phyloP scores from a whole-genome alignment of 176 grass and related monocot genomes.

The Raddia guianensis region DNA sequence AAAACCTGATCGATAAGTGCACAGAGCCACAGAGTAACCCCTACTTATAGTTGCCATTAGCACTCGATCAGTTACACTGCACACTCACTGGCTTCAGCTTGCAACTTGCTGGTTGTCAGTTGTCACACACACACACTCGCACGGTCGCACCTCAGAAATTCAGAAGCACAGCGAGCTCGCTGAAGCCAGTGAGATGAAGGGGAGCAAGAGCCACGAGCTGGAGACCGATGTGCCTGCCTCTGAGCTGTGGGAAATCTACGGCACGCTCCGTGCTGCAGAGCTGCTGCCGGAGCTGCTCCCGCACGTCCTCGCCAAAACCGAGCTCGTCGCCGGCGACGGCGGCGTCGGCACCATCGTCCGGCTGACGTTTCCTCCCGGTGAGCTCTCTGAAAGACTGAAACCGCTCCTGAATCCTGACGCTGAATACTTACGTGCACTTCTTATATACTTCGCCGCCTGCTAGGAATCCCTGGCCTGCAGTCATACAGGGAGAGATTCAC shows the following conservation, averaged over 20 bases:
- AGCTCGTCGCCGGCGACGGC: slow-evolving; percentile 37
- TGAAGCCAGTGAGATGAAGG: slow-evolving; percentile 11
- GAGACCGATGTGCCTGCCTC: slow-evolving; percentile 24
- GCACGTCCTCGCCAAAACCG: slow-evolving; percentile 15
- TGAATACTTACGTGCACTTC: not conserved
- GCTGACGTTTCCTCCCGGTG: slow-evolving; percentile 46
- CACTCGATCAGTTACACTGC: too few species aligned
- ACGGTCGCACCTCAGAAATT: not conserved
- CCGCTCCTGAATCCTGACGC: not conserved
- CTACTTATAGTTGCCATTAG: too few species aligned
- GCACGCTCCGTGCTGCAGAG: slow-evolving; percentile 34
- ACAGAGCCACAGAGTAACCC: too few species aligned
- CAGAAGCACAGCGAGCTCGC: too few species aligned
- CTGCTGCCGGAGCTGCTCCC: slow-evolving; percentile 23
- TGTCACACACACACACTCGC: not conserved
- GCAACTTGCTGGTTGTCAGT: too few species aligned
- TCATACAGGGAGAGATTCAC: slow-evolving; percentile 32
- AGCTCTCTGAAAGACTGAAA: not conserved
- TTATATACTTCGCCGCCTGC: not conserved
- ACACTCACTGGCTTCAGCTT: too few species aligned
- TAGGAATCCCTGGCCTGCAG: slow-evolving; percentile 30
- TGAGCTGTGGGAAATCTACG: slow-evolving; percentile 36
- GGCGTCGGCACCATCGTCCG: slow-evolving; percentile 39
- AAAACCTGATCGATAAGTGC: too few species aligned
- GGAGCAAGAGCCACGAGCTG: slow-evolving; percentile 42